Percentiles rank a stretch among this genome's conserved stretches.
Conservation (phyloP, 1,284 basidiomycete genomes). For the Pseudozyma tsukubaensis region DNA sequence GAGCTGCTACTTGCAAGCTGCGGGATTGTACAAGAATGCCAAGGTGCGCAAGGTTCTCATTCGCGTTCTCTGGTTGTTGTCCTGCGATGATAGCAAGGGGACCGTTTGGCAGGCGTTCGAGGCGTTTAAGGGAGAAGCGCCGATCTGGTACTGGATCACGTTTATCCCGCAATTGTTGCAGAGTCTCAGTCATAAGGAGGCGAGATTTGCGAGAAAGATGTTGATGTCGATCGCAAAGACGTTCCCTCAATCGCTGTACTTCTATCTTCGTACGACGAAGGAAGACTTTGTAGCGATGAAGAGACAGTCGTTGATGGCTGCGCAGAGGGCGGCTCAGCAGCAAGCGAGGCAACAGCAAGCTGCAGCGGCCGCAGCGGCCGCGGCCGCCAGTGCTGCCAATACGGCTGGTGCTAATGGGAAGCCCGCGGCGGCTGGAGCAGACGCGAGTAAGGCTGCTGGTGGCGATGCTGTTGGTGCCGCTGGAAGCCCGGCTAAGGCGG, state of each 20-base stretch:
- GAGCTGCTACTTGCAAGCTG: conserved; percentile 97
- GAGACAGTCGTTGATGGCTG: conserved; percentile 57
- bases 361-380: conserved; percentile 10
- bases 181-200: conserved; percentile 89
- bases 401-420: conserved; percentile 34
- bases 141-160: conserved; percentile 99
- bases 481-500: conserved; percentile 30
- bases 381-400: too few relatives aligned
- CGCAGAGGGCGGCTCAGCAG: conserved; percentile 69
- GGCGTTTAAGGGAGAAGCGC: conserved; percentile 93
- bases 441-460: conserved; percentile 13
- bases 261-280: conserved; percentile 88
- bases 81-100: conserved; percentile 82
- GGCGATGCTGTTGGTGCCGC: conserved; percentile 7
- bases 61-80: conserved; percentile 95
- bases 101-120: conserved; percentile 92
- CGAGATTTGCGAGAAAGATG: conserved; percentile 89
- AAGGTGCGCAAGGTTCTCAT: conserved; percentile 92
- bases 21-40: conserved; percentile 91
- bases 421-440: conserved; percentile 18
- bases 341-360: conserved; percentile 69
- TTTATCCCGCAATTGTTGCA: conserved; percentile 95
- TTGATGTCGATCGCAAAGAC: conserved; percentile 90
- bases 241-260: conserved; percentile 96
- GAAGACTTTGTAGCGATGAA: conserved; percentile 78